phyloP scores from a whole-genome alignment of 2,329 filamentous ascomycete species.

The Aspergillus brasiliensis region DNA sequence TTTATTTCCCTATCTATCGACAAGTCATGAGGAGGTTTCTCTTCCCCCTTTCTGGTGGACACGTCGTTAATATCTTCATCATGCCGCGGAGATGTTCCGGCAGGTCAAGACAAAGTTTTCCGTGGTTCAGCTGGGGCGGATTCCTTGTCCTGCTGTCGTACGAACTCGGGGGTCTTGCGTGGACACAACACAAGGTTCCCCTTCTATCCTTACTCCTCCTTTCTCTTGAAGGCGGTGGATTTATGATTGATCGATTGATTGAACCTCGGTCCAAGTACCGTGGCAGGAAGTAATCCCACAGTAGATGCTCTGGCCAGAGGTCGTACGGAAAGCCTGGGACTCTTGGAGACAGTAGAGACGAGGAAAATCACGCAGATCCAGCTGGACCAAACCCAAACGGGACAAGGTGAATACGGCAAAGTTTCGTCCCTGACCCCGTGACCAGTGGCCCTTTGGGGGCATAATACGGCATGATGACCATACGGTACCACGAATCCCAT shows the following conservation, averaged over 20 bases:
- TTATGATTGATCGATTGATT: background rate
- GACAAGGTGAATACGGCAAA: background rate
- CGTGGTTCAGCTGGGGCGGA: constrained; percentile 8
- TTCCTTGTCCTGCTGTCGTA: constrained; percentile 6
- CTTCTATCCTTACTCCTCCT: too few species aligned
- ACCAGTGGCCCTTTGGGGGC: background rate
- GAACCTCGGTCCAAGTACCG: background rate
- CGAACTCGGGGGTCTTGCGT: background rate
- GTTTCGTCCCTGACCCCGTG: background rate
- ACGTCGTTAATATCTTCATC: background rate
- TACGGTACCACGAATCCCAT: background rate
- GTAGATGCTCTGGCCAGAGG: too few species aligned
- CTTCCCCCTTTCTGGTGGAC: background rate
- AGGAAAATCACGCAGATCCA: background rate
- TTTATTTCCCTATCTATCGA: background rate
- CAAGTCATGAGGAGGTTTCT: background rate
- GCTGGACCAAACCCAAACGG: background rate
- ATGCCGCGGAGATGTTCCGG: constrained; percentile 10
- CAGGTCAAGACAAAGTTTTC: constrained; percentile 5
- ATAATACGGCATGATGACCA: background rate
- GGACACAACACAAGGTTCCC: too few species aligned
- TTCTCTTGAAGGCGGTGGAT: background rate
- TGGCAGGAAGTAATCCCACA: background rate
- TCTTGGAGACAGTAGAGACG: background rate
- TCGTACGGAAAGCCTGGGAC: too few species aligned